Conservation (phyloP, 2,329 filamentous ascomycete genomes). For the Pseudogymnoascus verrucosus region DNA sequence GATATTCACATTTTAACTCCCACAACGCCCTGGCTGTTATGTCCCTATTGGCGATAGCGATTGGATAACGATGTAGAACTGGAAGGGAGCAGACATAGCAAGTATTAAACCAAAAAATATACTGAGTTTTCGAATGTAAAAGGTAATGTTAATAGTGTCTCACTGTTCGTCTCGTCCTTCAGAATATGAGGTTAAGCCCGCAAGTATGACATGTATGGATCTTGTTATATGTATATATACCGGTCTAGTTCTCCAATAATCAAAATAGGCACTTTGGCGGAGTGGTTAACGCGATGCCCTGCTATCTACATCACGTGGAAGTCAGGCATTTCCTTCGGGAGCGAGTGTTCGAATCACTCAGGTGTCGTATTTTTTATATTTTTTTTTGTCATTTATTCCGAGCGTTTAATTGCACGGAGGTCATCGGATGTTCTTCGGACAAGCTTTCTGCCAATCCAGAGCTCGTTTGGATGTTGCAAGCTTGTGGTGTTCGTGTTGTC, state of each 20-base stretch:
- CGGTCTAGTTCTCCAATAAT: not conserved
- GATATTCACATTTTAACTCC: too few species aligned
- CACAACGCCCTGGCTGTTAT: too few species aligned
- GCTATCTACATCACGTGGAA: constrained; percentile 5
- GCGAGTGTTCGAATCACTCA: constrained; percentile 10
- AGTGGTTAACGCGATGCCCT: constrained; percentile 11
- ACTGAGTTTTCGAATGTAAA: too few species aligned
- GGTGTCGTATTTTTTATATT: constrained; percentile 7
- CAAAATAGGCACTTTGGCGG: constrained; percentile 10
- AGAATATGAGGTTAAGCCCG: not conserved
- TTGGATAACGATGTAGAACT: too few species aligned
- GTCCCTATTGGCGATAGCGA: too few species aligned
- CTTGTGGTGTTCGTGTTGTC: not conserved
- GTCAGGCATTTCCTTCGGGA: constrained; percentile 10
- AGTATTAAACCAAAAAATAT: too few species aligned
- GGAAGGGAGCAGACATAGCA: too few species aligned
- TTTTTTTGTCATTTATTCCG: not conserved
- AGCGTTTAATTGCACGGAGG: not conserved
- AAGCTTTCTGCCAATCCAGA: not conserved
- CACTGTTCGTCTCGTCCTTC: too few species aligned
- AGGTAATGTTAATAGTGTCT: too few species aligned
- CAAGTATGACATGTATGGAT: too few species aligned
- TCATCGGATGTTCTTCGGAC: not conserved
- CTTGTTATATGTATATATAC: not conserved
- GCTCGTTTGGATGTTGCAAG: not conserved